These are phyloP conservation scores for Trichoderma simmonsii DNA, from an alignment of 2,329 filamentous ascomycete genomes.

Conservation along the genomic window DNA sequence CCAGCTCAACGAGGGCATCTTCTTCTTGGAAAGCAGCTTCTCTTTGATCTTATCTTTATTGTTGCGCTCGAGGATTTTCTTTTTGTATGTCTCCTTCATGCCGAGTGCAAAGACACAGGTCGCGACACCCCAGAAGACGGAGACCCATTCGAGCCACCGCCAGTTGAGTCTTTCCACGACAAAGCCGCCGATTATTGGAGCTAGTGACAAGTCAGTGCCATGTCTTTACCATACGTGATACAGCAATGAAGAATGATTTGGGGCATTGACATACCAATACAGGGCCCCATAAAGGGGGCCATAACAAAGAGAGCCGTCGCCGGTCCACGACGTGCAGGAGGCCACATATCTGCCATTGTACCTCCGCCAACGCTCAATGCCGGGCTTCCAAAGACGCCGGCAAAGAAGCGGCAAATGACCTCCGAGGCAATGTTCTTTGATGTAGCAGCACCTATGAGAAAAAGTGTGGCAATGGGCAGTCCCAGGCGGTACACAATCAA, in stretches of 20 bases:
- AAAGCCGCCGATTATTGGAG: slow-evolving; percentile 21
- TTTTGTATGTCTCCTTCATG: slow-evolving; percentile 13
- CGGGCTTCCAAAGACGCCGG: slow-evolving; percentile 67
- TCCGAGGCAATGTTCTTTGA: slow-evolving; percentile 65
- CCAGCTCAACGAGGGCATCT: not conserved
- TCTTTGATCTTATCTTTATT: not conserved
- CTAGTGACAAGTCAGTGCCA: not conserved
- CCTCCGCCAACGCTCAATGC: slow-evolving; percentile 74
- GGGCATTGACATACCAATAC: slow-evolving; percentile 12
- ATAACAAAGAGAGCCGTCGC: slow-evolving; percentile 16
- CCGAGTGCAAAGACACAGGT: not conserved
- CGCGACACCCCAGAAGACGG: slow-evolving; percentile 20
- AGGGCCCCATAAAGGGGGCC: slow-evolving; percentile 21
- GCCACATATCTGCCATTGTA: slow-evolving; percentile 60
- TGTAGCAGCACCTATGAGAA: slow-evolving; percentile 61
- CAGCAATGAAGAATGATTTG: not conserved
- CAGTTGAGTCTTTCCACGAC: slow-evolving; percentile 18
- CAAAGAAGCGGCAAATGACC: slow-evolving; percentile 64
- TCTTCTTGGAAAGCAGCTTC: not conserved
- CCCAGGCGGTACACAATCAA: slow-evolving; percentile 68
- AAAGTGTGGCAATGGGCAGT: slow-evolving; percentile 63
- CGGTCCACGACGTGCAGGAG: slow-evolving; percentile 8
- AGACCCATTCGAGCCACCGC: slow-evolving; percentile 26
- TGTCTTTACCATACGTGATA: not conserved
- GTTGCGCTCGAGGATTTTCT: not conserved